phyloP scores from a whole-genome alignment of 176 grass and related monocot species.

The Saccharum officinarum region DNA sequence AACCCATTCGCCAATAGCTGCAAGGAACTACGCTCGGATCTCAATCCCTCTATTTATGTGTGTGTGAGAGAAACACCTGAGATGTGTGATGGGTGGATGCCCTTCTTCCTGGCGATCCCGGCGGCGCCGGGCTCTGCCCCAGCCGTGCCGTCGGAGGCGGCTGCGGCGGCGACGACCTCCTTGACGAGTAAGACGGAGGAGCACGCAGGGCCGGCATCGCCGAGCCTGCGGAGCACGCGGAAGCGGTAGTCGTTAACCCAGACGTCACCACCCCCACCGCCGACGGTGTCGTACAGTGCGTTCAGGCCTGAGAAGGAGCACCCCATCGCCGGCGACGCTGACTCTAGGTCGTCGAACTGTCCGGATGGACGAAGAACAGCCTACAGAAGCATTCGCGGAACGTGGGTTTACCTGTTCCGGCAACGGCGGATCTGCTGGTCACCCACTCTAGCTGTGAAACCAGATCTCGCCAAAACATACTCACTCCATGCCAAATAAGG shows the following conservation, averaged over 20 bases:
- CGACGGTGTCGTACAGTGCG: slow-evolving; percentile 68
- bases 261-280: slow-evolving; percentile 57
- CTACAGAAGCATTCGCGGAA: neutral
- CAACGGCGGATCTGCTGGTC: neutral
- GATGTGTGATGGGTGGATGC: slow-evolving; percentile 73
- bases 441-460: neutral
- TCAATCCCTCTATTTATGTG: neutral
- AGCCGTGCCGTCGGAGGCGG: slow-evolving; percentile 10
- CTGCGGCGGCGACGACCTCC: slow-evolving; percentile 55
- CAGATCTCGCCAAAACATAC: too few relatives aligned
- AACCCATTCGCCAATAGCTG: neutral
- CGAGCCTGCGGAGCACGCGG: slow-evolving; percentile 74
- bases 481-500: too few relatives aligned
- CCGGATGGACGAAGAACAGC: neutral
- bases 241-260: slow-evolving; percentile 95
- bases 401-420: neutral
- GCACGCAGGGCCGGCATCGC: slow-evolving; percentile 51
- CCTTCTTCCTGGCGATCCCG: slow-evolving; percentile 66
- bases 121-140: slow-evolving; percentile 21
- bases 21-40: slow-evolving; percentile 15
- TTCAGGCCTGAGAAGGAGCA: slow-evolving; percentile 93
- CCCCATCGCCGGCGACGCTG: slow-evolving; percentile 51
- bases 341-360: slow-evolving; percentile 6
- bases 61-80: slow-evolving; percentile 50
- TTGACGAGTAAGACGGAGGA: slow-evolving; percentile 84